These are phyloP conservation scores for Thraustochytrium striatum DNA, from an alignment of 352 stramenopile species.

Conservation along the genomic window DNA sequence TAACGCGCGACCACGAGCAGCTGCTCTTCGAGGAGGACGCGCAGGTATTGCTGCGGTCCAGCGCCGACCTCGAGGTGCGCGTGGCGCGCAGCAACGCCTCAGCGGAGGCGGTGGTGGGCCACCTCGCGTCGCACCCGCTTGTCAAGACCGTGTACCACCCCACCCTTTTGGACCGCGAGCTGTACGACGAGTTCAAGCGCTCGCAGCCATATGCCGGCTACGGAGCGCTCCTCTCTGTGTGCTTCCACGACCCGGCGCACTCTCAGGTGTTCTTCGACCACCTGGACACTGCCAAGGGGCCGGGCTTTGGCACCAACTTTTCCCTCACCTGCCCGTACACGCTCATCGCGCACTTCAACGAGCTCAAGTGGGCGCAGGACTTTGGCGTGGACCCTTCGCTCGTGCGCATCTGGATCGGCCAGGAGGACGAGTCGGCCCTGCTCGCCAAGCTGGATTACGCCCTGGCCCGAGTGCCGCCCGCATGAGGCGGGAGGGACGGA, in stretches of 20 bases:
- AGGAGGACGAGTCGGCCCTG: slow-evolving; percentile 74
- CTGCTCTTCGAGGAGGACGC: slow-evolving; percentile 19
- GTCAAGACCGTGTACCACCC: slow-evolving; percentile 81
- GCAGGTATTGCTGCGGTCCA: slow-evolving; percentile 20
- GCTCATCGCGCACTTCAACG: slow-evolving; percentile 82
- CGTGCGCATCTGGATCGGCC: slow-evolving; percentile 81
- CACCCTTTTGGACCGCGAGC: slow-evolving; percentile 59
- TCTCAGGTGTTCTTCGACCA: slow-evolving; percentile 77
- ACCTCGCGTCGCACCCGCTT: slow-evolving; percentile 66
- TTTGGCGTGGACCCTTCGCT: slow-evolving; percentile 83
- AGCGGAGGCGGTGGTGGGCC: slow-evolving; percentile 65
- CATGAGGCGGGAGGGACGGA: slow-evolving; percentile 25
- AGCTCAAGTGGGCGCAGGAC: slow-evolving; percentile 81
- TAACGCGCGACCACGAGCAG: slow-evolving; percentile 35
- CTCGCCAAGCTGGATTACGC: slow-evolving; percentile 64
- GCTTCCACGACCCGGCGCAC: slow-evolving; percentile 63
- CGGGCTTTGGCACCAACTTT: slow-evolving; percentile 87
- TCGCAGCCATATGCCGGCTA: slow-evolving; percentile 58
- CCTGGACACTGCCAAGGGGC: slow-evolving; percentile 72
- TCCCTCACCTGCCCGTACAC: slow-evolving; percentile 85
- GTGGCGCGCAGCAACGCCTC: slow-evolving; percentile 72
- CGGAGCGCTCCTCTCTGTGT: slow-evolving; percentile 77
- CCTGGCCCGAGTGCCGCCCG: slow-evolving; percentile 56
- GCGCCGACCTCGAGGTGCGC: slow-evolving; percentile 66
- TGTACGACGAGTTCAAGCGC: slow-evolving; percentile 66